Evolutionary conservation across 352 stramenopile species (phyloP).

Genomic region (Peronospora belbahrii): DNA sequence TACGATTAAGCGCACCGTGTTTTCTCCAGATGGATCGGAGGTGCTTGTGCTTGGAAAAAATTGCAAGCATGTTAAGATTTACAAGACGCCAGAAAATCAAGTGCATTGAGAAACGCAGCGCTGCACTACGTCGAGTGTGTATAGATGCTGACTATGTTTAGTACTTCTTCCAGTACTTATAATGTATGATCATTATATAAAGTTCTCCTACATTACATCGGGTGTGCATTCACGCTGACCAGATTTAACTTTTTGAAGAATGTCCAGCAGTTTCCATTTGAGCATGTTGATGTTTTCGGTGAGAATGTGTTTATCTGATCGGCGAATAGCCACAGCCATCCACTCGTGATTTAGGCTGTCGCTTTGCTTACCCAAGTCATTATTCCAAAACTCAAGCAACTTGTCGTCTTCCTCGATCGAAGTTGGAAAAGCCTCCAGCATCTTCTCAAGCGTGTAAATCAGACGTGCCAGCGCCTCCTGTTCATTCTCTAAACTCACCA

Average conservation of each 20-base stretch:
- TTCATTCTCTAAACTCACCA: constrained; percentile 50
- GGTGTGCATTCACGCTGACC: constrained; percentile 1
- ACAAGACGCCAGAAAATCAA: constrained; percentile 41
- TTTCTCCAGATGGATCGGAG: constrained; percentile 49
- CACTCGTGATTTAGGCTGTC: constrained; percentile 28
- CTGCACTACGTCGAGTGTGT: background rate
- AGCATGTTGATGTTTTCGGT: constrained; percentile 58
- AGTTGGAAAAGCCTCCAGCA: constrained; percentile 41
- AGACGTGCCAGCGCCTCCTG: constrained; percentile 38
- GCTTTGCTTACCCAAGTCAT: constrained; percentile 11
- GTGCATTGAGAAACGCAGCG: background rate
- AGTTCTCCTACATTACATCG: background rate
- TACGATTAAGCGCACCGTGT: constrained; percentile 51
- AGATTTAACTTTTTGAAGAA: constrained; percentile 33
- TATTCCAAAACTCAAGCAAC: constrained; percentile 25
- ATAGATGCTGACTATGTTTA: constrained; percentile 18
- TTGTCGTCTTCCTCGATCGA: constrained; percentile 39
- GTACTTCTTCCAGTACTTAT: background rate
- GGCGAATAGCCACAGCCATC: constrained; percentile 49
- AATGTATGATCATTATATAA: background rate
- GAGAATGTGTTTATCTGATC: constrained; percentile 59
- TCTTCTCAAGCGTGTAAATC: constrained; percentile 55
- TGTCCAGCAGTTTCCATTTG: constrained; percentile 57
- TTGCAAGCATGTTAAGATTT: constrained; percentile 64
- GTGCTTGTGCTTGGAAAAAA: constrained; percentile 61